A percentile compares a stretch with the other conserved stretches of the same genome.
Evolutionary conservation across 805 yeast species (phyloP).

Genomic region (Grigorovia transvaalensis): DNA sequence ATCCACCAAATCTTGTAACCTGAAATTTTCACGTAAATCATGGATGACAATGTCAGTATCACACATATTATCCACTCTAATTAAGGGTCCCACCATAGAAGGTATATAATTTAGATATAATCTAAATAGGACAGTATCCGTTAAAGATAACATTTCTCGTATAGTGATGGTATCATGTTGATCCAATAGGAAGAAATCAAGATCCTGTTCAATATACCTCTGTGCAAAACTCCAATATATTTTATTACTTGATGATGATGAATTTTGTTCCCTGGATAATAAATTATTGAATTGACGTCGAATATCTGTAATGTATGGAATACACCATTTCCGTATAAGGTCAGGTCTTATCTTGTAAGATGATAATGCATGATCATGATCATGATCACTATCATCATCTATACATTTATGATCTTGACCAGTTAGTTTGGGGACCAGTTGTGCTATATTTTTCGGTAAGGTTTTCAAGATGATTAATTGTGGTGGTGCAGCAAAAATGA

Average conservation of each 20-base stretch:
- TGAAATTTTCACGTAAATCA: constrained; percentile 37
- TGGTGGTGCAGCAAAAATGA: constrained; percentile 52
- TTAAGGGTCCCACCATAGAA: constrained; percentile 69
- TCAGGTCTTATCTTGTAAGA: constrained; percentile 8
- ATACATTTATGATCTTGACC: constrained; percentile 11
- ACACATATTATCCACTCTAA: constrained; percentile 68
- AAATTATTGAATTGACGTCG: constrained; percentile 34
- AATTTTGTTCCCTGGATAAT: constrained; percentile 3
- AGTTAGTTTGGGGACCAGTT: constrained; percentile 10
- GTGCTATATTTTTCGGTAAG: constrained; percentile 33
- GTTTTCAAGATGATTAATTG: constrained; percentile 35
- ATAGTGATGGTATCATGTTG: constrained; percentile 23
- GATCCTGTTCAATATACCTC: constrained; percentile 14
- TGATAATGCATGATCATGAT: not conserved
- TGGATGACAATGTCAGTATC: constrained; percentile 50
- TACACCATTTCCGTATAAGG: constrained; percentile 24
- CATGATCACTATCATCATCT: constrained; percentile 1
- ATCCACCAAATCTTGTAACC: constrained; percentile 62
- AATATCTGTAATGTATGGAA: constrained; percentile 38
- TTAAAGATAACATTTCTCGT: constrained; percentile 34
- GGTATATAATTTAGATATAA: constrained; percentile 64
- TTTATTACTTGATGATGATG: constrained; percentile 3
- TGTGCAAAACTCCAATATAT: constrained; percentile 17
- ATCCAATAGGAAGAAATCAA: constrained; percentile 23
- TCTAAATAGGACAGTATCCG: constrained; percentile 72